These are phyloP conservation scores for Rhizopus delemar DNA, from an alignment of 371 early-diverging fungal genomes.

Conservation along the genomic window DNA sequence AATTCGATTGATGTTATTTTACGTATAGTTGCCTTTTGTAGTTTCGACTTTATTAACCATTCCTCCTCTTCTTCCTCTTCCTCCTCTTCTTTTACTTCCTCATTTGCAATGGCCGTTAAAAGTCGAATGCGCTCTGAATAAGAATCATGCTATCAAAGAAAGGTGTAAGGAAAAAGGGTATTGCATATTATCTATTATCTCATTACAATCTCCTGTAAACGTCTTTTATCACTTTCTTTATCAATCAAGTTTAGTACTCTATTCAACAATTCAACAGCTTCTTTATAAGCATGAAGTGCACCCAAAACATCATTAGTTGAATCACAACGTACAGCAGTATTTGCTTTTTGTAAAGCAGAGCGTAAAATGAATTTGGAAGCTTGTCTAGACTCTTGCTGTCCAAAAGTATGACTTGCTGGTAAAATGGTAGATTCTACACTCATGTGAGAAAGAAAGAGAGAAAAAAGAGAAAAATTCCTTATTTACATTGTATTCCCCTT, in stretches of 20 bases:
- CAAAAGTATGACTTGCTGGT: conserved; percentile 1
- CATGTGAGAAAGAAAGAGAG: neutral
- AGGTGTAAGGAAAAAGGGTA: neutral
- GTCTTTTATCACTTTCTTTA: conserved; percentile 39
- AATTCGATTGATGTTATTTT: neutral
- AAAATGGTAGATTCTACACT: conserved; percentile 5
- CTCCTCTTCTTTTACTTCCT: conserved; percentile 11
- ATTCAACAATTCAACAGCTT: conserved; percentile 44
- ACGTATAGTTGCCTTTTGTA: conserved; percentile 3
- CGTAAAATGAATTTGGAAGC: conserved; percentile 43
- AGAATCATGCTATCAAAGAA: conserved; percentile 25
- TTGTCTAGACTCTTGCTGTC: conserved; percentile 26
- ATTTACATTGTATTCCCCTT: conserved; percentile 7
- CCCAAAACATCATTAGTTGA: conserved; percentile 45
- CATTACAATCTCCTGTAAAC: conserved; percentile 49
- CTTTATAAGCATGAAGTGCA: conserved; percentile 49
- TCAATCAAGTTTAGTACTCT: conserved; percentile 42
- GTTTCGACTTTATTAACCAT: neutral
- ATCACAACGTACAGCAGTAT: conserved; percentile 50
- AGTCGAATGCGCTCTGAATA: conserved; percentile 23
- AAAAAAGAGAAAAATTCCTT: neutral
- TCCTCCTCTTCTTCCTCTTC: conserved; percentile 6
- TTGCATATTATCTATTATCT: no score
- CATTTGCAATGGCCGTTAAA: conserved; percentile 1
- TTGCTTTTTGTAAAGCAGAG: conserved; percentile 50